A percentile compares a stretch with the other conserved stretches of the same genome.
Conservation (phyloP, 2,329 filamentous ascomycete species). For the Alternaria gaisen region DNA sequence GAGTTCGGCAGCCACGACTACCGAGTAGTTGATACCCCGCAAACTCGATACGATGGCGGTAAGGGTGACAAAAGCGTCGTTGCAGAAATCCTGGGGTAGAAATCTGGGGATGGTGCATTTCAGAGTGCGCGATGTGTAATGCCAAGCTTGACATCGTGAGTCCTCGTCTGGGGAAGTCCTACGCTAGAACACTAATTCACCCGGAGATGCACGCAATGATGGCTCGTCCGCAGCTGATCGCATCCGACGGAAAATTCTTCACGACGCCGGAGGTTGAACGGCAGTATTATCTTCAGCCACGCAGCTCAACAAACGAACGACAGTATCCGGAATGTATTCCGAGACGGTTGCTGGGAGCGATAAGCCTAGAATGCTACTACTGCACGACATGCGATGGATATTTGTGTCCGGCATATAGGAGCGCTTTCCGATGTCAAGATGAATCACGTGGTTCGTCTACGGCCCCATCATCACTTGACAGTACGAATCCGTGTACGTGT, state of each 20-base stretch:
- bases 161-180: neutral
- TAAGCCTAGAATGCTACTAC: neutral
- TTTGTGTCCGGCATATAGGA: neutral
- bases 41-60: neutral
- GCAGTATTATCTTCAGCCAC: neutral
- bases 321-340: neutral
- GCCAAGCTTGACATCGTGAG: conserved; percentile 9
- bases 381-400: neutral
- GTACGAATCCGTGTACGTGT: neutral
- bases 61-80: conserved; percentile 1
- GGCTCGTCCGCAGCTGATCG: neutral
- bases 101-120: conserved; percentile 7
- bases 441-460: neutral
- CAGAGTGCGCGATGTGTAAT: conserved; percentile 17
- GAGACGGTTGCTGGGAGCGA: neutral
- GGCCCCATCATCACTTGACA: neutral
- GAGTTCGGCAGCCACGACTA: neutral
- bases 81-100: conserved; percentile 14
- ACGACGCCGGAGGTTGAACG: neutral
- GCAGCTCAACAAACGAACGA: neutral
- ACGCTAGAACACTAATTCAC: neutral
- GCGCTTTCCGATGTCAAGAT: too few relatives aligned
- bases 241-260: conserved; percentile 16
- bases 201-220: conserved; percentile 4
- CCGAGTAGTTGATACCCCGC: conserved; percentile 8